Conservation (phyloP, 1,284 basidiomycete genomes). For the Inonotus obliquus region DNA sequence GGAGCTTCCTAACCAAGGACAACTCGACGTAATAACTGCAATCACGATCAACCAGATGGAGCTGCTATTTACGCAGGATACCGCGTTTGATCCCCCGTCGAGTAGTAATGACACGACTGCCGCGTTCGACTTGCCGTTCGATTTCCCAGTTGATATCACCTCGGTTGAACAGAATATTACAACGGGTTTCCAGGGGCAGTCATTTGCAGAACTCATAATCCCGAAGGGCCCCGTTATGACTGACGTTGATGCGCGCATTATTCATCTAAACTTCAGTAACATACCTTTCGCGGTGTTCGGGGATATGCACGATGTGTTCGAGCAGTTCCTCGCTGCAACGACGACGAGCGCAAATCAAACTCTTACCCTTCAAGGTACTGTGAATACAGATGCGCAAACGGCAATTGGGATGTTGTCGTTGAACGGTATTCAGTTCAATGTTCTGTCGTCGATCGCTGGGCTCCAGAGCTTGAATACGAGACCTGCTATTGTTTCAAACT, state of each 20-base stretch:
- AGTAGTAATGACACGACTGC: conserved; percentile 58
- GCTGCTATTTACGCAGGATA: conserved; percentile 53
- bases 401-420: conserved; percentile 68
- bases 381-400: conserved; percentile 59
- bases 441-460: conserved; percentile 58
- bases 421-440: conserved; percentile 57
- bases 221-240: conserved; percentile 59
- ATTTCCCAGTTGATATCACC: conserved; percentile 65
- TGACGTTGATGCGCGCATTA: conserved; percentile 57
- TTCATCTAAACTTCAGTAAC: conserved; percentile 57
- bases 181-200: conserved; percentile 47
- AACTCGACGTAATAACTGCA: conserved; percentile 60
- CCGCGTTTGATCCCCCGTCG: conserved; percentile 54
- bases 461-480: conserved; percentile 63
- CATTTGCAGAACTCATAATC: conserved; percentile 60
- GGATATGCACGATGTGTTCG: conserved; percentile 51
- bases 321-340: conserved; percentile 64
- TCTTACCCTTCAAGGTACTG: conserved; percentile 54
- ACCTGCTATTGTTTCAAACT: conserved; percentile 52
- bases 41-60: conserved; percentile 62
- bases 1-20: conserved; percentile 60
- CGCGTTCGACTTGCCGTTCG: conserved; percentile 66
- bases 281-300: conserved; percentile 58
- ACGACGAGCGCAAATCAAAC: conserved; percentile 47
- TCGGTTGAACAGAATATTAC: conserved; percentile 60